Base-by-base conservation (phyloP, 2,329 filamentous ascomycete genomes). In the Pseudogymnoascus sp. region DNA sequence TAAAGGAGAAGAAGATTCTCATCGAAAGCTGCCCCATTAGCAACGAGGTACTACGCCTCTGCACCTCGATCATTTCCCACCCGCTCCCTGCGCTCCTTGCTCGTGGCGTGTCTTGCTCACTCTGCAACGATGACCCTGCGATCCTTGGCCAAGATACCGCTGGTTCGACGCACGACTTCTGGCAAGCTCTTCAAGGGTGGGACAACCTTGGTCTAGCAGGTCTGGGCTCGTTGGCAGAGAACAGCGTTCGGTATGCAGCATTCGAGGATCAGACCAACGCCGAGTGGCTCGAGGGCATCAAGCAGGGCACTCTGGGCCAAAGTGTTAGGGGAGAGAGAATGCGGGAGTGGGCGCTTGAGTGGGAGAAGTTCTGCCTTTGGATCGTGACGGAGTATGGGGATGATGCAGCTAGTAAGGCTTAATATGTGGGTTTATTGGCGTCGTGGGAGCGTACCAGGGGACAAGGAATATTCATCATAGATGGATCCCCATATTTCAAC, bases 311-410 rank as follows among this genome's bases (percentile, higher is more conserved):
- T 46, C 78, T 88, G 65, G 93, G 91, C 1, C 78, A 79, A 59
- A 86, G 90, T 0, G 69, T 88, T 62, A 88, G 95, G 73, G 90
- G 90, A 0, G 73, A 86, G 73, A 81, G 88, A 66, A 76, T 97
- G 74, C 85, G 86, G 73, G 82, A 93, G 74, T 97, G 93, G 91
- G 83, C 84, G 60, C 77, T 85, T 37, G 85, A 90, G 68, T 97
- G 93, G 86, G 93, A 97, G 78, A 82, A 85, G 71, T 97, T 95
- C 73, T 97, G 93, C 72, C 81, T 91, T 62, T 97, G 92, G 92
- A 81, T 97, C 49, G 88, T 96, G 8, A 80, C 86, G 38, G 90
- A 96, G 76, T 96, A 84, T 77, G 83, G 71, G 40, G 79, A 82
- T 66, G 79, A 70, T 56, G 28, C 28, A 28, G 49, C n/a, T 36